These are phyloP conservation scores for Areca catechu DNA, from an alignment of 176 grass and related monocot genomes.

Conservation along the genomic window DNA sequence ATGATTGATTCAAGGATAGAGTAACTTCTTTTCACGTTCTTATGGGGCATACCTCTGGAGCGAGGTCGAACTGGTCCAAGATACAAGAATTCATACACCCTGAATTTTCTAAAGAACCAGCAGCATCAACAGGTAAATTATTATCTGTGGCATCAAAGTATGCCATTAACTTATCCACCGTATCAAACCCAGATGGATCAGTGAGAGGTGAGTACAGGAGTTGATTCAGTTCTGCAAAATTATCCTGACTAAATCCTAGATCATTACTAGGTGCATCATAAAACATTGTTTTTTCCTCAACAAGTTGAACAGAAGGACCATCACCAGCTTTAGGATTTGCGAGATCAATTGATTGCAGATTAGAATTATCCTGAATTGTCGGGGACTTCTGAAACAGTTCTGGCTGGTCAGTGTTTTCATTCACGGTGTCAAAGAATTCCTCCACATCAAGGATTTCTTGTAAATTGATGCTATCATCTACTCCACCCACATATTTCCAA, in stretches of 20 bases:
- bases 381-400: not conserved
- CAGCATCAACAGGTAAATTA: not conserved
- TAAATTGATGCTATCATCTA: not conserved
- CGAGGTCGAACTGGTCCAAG: not conserved
- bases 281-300: not conserved
- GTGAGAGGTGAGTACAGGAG: not conserved
- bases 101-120: not conserved
- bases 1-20: no score
- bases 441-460: constrained; percentile 10
- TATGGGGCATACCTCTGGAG: not conserved
- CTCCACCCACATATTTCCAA: not conserved
- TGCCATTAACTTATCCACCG: constrained; percentile 5
- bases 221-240: not conserved
- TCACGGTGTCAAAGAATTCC: constrained; percentile 6
- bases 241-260: not conserved
- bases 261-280: constrained; percentile 4
- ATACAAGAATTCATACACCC: not conserved
- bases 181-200: constrained; percentile 6
- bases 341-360: not conserved
- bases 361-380: not conserved
- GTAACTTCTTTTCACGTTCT: no score
- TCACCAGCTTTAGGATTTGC: no score
- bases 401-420: not conserved
- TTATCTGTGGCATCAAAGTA: constrained; percentile 7
- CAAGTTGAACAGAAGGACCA: not conserved